These are phyloP conservation scores for Naumovozyma dairenensis DNA, from an alignment of 805 yeast species.

Conservation along the genomic window DNA sequence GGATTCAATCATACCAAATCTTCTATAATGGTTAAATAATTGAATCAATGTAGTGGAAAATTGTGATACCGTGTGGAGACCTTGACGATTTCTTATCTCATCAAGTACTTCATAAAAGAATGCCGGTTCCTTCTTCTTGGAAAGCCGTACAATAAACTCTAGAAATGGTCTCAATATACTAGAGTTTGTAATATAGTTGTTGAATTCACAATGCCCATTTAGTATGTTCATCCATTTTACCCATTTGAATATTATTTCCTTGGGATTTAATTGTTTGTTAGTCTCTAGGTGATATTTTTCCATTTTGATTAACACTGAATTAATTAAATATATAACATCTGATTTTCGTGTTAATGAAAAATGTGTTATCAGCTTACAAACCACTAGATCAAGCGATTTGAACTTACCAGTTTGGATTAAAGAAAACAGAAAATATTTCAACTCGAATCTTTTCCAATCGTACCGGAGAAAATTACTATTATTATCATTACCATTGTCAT, in stretches of 20 bases:
- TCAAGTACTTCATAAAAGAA: constrained; percentile 1
- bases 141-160: constrained; percentile 9
- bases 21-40: constrained; percentile 9
- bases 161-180: constrained; percentile 13
- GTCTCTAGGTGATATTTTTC: background rate
- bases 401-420: constrained; percentile 9
- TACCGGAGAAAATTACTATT: too few relatives aligned
- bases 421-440: constrained; percentile 14
- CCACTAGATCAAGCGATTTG: constrained; percentile 7
- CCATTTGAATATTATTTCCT: constrained; percentile 16
- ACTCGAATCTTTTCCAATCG: too few relatives aligned
- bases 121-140: background rate
- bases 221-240: constrained; percentile 15
- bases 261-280: constrained; percentile 1
- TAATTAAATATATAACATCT: constrained; percentile 11
- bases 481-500: too few relatives aligned
- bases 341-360: constrained; percentile 13
- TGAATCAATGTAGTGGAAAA: constrained; percentile 22
- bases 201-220: constrained; percentile 22
- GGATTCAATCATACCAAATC: constrained; percentile 9
- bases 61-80: constrained; percentile 21
- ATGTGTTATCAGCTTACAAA: constrained; percentile 15
- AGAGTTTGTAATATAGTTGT: constrained; percentile 13
- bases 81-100: constrained; percentile 5
- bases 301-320: constrained; percentile 10